These are phyloP conservation scores for Fusarium robinianum DNA, from an alignment of 2,329 filamentous ascomycete genomes.

Conservation along the genomic window DNA sequence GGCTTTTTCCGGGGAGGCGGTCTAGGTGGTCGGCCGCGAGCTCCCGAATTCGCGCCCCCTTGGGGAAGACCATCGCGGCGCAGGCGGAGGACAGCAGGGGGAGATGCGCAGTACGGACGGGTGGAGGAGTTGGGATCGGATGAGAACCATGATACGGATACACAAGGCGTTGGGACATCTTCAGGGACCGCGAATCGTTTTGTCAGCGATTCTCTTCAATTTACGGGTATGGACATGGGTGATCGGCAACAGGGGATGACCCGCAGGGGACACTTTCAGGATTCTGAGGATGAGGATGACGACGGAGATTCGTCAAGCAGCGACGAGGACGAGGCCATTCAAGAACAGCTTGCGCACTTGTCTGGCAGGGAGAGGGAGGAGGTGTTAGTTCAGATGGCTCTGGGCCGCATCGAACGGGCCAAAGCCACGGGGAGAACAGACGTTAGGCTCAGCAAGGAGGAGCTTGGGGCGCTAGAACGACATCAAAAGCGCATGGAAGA, in stretches of 20 bases:
- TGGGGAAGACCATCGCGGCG: conserved; percentile 99
- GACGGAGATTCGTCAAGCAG: conserved; percentile 42
- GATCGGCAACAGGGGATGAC: conserved; percentile 44
- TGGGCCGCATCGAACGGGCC: conserved; percentile 79
- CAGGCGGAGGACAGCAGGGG: conserved; percentile 67
- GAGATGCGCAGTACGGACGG: conserved; percentile 46
- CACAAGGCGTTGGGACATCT: conserved; percentile 58
- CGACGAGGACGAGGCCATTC: conserved; percentile 45
- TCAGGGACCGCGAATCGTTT: conserved; percentile 54
- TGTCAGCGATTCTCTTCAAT: conserved; percentile 63
- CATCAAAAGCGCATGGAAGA: conserved; percentile 63
- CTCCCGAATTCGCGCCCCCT: conserved; percentile 91
- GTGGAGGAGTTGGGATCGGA: conserved; percentile 72
- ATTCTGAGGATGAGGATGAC: conserved; percentile 40
- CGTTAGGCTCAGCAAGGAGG: conserved; percentile 77
- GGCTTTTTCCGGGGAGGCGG: conserved; percentile 99
- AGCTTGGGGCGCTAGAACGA: conserved; percentile 79
- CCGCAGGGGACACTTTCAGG: conserved; percentile 45
- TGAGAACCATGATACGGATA: conserved; percentile 60
- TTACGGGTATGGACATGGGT: conserved; percentile 63
- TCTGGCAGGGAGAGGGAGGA: conserved; percentile 71
- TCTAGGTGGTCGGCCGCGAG: conserved; percentile 99
- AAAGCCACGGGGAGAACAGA: conserved; percentile 76
- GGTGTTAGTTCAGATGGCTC: conserved; percentile 73
- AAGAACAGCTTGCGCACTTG: conserved; percentile 59